These are phyloP conservation scores for Tetracladium maxilliforme DNA, from an alignment of 2,329 filamentous ascomycete species.

Conservation along the genomic window DNA sequence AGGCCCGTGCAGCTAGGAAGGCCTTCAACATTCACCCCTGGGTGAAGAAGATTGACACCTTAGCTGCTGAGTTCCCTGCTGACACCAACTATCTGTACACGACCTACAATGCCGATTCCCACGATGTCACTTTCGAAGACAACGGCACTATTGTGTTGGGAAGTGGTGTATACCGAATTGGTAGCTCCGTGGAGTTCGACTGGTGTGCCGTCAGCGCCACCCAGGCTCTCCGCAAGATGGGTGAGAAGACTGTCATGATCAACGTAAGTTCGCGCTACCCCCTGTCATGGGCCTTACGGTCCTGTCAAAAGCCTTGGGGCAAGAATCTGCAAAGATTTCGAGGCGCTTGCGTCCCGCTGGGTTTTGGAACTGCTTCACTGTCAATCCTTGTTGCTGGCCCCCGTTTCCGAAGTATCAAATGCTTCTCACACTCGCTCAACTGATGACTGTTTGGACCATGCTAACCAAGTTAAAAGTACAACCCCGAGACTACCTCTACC, in stretches of 20 bases:
- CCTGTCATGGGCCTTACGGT: no score
- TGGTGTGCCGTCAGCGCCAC: slow-evolving; percentile 94
- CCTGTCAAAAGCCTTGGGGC: no score
- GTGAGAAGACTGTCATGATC: slow-evolving; percentile 96
- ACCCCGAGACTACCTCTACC: slow-evolving; percentile 68
- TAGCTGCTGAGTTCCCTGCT: slow-evolving; percentile 92
- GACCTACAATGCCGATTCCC: slow-evolving; percentile 88
- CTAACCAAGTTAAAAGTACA: no score
- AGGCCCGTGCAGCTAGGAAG: slow-evolving; percentile 73
- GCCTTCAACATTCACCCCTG: slow-evolving; percentile 83
- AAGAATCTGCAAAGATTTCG: no score
- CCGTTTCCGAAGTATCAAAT: no score
- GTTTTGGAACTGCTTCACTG: no score
- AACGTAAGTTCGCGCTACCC: slow-evolving; percentile 51
- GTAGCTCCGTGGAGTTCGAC: slow-evolving; percentile 95
- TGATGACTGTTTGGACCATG: no score
- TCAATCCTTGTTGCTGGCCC: no score
- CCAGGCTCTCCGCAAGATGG: slow-evolving; percentile 67
- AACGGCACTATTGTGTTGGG: slow-evolving; percentile 82
- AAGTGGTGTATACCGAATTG: slow-evolving; percentile 93
- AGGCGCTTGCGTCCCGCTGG: no score
- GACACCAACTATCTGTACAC: slow-evolving; percentile 91
- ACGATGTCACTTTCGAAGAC: slow-evolving; percentile 90
- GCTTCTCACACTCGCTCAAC: no score
- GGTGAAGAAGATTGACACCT: slow-evolving; percentile 97